Evolutionary conservation across 345 rosid species (phyloP).

Genomic region (Zanthoxylum bungeanum): DNA sequence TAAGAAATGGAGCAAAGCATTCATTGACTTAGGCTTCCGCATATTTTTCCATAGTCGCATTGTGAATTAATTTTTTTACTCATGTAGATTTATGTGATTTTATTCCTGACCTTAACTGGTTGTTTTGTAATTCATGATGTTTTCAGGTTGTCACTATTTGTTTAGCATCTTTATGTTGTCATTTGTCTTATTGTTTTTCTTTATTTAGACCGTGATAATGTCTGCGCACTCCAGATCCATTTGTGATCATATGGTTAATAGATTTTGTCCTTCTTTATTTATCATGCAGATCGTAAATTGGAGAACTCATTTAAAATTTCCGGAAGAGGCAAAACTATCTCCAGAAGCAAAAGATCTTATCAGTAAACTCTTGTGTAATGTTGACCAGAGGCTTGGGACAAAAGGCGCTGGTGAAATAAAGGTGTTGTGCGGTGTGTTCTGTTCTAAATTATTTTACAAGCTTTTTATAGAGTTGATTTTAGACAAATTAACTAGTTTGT

Average conservation of each 20-base stretch:
- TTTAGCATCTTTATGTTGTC: background rate
- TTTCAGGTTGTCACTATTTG: background rate
- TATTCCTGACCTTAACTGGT: background rate
- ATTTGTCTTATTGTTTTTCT: background rate
- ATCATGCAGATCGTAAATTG: constrained; percentile 84
- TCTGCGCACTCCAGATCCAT: background rate
- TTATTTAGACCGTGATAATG: background rate
- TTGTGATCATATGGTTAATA: background rate
- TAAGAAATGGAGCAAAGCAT: background rate
- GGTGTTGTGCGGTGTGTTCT: constrained; percentile 62
- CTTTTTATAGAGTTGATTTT: constrained; percentile 12
- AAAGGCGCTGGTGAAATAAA: constrained; percentile 90
- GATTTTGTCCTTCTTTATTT: background rate
- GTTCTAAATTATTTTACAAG: constrained; percentile 27
- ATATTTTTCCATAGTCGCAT: background rate
- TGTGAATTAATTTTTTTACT: background rate
- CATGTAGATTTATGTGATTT: background rate
- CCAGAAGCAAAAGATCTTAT: constrained; percentile 87
- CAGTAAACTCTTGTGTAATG: constrained; percentile 86
- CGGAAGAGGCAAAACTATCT: constrained; percentile 93
- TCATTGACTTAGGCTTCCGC: background rate
- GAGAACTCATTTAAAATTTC: constrained; percentile 94
- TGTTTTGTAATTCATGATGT: background rate
- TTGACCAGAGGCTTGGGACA: constrained; percentile 87
- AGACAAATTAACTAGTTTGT: constrained; percentile 26